Conservation (phyloP, 331 rosid species). For the Arachis monticola region DNA sequence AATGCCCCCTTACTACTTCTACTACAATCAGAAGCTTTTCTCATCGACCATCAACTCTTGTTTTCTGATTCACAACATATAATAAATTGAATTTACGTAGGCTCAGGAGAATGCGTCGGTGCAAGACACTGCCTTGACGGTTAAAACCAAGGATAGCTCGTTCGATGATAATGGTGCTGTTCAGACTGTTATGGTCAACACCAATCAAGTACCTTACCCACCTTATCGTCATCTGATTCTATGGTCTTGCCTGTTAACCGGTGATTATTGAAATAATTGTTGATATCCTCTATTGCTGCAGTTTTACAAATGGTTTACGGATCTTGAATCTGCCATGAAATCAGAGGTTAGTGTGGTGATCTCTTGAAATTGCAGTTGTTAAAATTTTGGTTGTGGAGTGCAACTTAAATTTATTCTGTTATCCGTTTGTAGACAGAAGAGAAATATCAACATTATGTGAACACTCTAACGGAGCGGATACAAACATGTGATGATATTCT, state of each 20-base stretch:
- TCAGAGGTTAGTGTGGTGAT: constrained; percentile 82
- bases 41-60: background rate
- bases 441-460: constrained; percentile 91
- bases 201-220: constrained; percentile 70
- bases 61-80: background rate
- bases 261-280: background rate
- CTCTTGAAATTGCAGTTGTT: background rate
- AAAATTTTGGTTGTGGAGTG: constrained; percentile 28
- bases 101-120: constrained; percentile 59
- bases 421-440: constrained; percentile 80
- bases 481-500: constrained; percentile 93
- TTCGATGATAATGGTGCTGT: constrained; percentile 60
- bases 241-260: background rate
- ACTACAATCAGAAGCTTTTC: background rate
- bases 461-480: constrained; percentile 83
- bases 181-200: constrained; percentile 76
- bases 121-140: constrained; percentile 58
- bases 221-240: background rate
- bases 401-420: constrained; percentile 21
- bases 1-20: background rate
- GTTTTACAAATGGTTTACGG: constrained; percentile 97
- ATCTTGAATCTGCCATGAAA: constrained; percentile 96
- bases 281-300: constrained; percentile 45
- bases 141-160: constrained; percentile 60
- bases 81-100: constrained; percentile 42